Evolutionary conservation across 495 filamentous ascomycete genomes (phyloP), one percentile per base, ranked within the genome.

Genomic region (Penicilliopsis zonata): DNA sequence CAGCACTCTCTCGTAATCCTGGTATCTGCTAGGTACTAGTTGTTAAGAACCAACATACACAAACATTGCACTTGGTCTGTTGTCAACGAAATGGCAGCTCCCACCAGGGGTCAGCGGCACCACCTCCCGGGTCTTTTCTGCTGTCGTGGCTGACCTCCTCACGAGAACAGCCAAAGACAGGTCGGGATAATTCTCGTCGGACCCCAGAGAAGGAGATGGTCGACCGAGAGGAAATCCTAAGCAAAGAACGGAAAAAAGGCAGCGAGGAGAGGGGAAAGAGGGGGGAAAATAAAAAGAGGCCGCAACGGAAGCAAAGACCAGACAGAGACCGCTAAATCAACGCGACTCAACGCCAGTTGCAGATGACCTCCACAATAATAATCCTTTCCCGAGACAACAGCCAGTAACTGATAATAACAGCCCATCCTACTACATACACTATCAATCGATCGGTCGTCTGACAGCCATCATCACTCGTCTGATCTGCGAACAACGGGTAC

Each of bases 201-300:
- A 30, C 12, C 28, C 4, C 14, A 5, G 23, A 8, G 28, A 31
- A 9, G 19, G 20, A 37, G 24, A 31, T 10, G 30, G 30, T 7
- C 13, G 28, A 30, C 16, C 5, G 30, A 16, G 30, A 22, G 16
- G 22, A 25, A 25, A 15, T 6, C 27, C 10, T 13, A 13, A 15
- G 13, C 16, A 17, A 17, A 21, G 18, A 31, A 15, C 12, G 26
- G 19, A 26, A 23, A 13, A 26, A 23, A 19, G 10, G 9, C 5
- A 26, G 27, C 5, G 18, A 19, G 17, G 17, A 20, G n/a, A 31
- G n/a, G n/a, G 10, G 2, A 31, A 13, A 21, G 30, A 30, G 7
- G n/a, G 12, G 12, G 19, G 30, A 32, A 32, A 32, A 4, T 5
- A 32, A 32, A 15, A 30, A 30, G n/a, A n/a, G n/a, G n/a, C n/a